Conservation (phyloP, 2,329 filamentous ascomycete genomes). For the Exophiala spinifera region DNA sequence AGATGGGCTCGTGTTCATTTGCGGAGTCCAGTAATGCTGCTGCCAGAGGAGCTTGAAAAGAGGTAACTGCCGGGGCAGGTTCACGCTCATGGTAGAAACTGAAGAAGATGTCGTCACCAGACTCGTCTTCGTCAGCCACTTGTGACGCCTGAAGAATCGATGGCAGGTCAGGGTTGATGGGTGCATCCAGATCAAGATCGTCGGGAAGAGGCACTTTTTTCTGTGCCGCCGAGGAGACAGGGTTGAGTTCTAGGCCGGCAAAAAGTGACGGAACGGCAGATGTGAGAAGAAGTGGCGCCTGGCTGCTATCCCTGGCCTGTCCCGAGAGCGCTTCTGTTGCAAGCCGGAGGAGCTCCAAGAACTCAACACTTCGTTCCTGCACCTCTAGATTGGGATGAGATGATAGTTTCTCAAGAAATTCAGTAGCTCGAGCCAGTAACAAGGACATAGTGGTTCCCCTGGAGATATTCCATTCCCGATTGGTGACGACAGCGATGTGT, state of each 20-base stretch:
- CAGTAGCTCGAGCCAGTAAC: constrained; percentile 74
- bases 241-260: constrained; percentile 82
- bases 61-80: constrained; percentile 23
- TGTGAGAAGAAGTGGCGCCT: constrained; percentile 79
- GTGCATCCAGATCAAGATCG: constrained; percentile 72
- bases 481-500: constrained; percentile 63
- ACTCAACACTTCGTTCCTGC: constrained; percentile 90
- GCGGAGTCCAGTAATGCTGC: constrained; percentile 10
- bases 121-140: constrained; percentile 37
- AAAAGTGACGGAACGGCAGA: constrained; percentile 90
- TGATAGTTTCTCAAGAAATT: constrained; percentile 74
- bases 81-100: constrained; percentile 42
- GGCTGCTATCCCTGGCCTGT: constrained; percentile 35
- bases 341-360: constrained; percentile 82
- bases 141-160: constrained; percentile 58
- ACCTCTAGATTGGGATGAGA: constrained; percentile 87
- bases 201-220: constrained; percentile 77
- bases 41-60: constrained; percentile 13
- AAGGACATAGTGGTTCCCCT: constrained; percentile 72
- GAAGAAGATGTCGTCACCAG: constrained; percentile 48
- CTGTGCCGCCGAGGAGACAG: constrained; percentile 79
- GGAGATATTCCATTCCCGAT: constrained; percentile 66
- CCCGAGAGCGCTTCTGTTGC: constrained; percentile 68
- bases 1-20: constrained; percentile 26
- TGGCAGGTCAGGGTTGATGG: constrained; percentile 73